Evolutionary conservation across 257 asterid genomes (phyloP).

Genomic region (Knoxia roxburghii): DNA sequence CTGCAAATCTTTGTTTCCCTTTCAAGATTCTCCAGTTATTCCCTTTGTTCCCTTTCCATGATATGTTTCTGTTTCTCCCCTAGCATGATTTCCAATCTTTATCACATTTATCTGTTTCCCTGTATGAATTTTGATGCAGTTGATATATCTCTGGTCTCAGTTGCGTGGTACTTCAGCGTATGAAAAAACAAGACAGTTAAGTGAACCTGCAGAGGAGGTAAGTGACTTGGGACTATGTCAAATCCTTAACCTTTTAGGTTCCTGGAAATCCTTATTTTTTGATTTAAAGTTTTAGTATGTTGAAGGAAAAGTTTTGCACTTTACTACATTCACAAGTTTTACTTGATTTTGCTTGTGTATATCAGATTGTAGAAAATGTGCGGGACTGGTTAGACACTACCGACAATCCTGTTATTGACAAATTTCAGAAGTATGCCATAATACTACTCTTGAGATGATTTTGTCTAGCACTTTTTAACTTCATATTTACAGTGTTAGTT

Average conservation of each 20-base stretch:
- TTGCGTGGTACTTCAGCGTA: constrained; percentile 68
- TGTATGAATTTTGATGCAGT: not conserved
- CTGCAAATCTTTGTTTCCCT: constrained; percentile 1
- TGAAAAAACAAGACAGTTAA: constrained; percentile 58
- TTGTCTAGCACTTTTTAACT: not conserved
- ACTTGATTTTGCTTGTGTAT: constrained; percentile 8
- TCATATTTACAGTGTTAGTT: constrained; percentile 17
- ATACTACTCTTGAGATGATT: constrained; percentile 6
- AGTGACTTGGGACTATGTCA: not conserved
- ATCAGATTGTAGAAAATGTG: constrained; percentile 86
- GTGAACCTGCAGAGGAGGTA: constrained; percentile 98
- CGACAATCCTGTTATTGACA: constrained; percentile 90
- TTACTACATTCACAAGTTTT: not conserved
- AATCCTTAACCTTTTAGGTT: not conserved
- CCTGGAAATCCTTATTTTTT: not conserved
- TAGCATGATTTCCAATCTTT: not conserved
- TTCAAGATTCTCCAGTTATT: not conserved
- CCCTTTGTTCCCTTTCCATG: not conserved
- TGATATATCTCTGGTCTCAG: constrained; percentile 29
- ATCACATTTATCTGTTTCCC: too few relatives aligned
- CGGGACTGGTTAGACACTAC: constrained; percentile 96
- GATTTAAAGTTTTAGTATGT: not conserved
- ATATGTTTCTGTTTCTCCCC: not conserved
- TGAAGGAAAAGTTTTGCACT: not conserved
- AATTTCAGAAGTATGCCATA: constrained; percentile 73